These are phyloP conservation scores for Ajuga reptans DNA, from an alignment of 305 asterid species.

Conservation along the genomic window DNA sequence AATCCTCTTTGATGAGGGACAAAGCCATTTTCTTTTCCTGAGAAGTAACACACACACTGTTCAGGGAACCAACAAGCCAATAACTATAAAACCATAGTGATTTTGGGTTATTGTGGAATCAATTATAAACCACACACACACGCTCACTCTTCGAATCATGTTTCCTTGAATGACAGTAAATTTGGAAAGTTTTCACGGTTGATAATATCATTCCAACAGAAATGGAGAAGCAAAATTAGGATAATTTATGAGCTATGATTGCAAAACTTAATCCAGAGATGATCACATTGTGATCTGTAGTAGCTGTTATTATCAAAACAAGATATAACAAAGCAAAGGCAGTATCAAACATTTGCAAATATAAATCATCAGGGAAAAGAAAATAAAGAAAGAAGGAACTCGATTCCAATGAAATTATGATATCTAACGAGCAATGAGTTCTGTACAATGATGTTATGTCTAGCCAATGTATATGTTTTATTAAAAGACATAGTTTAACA, in stretches of 20 bases:
- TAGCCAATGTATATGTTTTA: constrained; percentile 17
- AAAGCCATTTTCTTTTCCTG: no score
- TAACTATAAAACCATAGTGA: no score
- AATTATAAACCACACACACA: no score
- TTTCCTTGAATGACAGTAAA: not conserved
- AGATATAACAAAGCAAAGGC: not conserved
- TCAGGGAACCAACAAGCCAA: no score
- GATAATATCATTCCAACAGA: not conserved
- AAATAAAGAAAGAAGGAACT: not conserved
- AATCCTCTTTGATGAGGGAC: no score
- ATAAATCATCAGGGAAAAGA: not conserved
- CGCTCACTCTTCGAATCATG: no score
- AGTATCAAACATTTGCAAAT: not conserved
- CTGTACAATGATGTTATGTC: constrained; percentile 16
- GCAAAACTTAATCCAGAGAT: not conserved
- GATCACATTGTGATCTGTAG: not conserved
- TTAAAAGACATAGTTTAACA: not conserved
- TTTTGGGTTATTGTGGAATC: no score
- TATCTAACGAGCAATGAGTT: not conserved
- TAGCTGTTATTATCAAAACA: no score
- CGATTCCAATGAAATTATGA: not conserved
- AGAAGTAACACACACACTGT: no score
- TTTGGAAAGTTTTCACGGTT: not conserved
- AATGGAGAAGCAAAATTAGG: not conserved
- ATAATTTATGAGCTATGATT: not conserved